Conservation (phyloP, 176 grass and related monocot species). For the bread wheat (Triticum aestivum) region DNA sequence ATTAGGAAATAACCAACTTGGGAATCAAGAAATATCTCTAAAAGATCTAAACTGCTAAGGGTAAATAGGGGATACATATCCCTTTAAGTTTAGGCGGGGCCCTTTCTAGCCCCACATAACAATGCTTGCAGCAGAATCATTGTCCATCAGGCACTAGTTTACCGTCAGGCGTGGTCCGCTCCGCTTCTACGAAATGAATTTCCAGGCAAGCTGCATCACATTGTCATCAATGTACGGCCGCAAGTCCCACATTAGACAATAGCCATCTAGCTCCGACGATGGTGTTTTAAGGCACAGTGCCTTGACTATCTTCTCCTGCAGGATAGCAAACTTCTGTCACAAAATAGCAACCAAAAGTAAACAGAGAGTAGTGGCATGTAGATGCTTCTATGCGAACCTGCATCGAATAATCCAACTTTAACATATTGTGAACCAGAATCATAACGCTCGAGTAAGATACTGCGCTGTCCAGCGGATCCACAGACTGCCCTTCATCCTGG, state of each 20-base stretch:
- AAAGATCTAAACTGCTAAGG: background rate
- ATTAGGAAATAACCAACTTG: background rate
- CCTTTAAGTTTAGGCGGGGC: too few species aligned
- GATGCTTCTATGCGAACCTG: conserved; percentile 37
- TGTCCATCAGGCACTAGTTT: background rate
- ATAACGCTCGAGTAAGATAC: conserved; percentile 30
- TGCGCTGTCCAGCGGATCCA: conserved; percentile 30
- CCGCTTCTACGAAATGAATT: conserved; percentile 32
- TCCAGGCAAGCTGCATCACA: conserved; percentile 47
- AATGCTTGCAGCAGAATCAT: background rate
- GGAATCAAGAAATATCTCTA: background rate
- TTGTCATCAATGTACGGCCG: conserved; percentile 49
- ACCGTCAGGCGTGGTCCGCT: too few species aligned
- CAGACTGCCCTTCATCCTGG: conserved; percentile 31
- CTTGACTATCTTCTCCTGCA: conserved; percentile 63
- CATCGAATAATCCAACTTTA: conserved; percentile 56
- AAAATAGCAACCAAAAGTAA: background rate
- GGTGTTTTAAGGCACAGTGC: conserved; percentile 48
- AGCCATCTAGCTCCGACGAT: conserved; percentile 50
- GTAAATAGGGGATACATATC: background rate
- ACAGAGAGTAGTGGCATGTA: background rate
- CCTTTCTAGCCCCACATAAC: background rate
- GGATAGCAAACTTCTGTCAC: background rate
- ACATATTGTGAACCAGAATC: conserved; percentile 41
- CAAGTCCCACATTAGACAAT: conserved; percentile 76